Evolutionary conservation across 768 basidiomycete genomes (phyloP).

Genomic region (Suillus bovinus): DNA sequence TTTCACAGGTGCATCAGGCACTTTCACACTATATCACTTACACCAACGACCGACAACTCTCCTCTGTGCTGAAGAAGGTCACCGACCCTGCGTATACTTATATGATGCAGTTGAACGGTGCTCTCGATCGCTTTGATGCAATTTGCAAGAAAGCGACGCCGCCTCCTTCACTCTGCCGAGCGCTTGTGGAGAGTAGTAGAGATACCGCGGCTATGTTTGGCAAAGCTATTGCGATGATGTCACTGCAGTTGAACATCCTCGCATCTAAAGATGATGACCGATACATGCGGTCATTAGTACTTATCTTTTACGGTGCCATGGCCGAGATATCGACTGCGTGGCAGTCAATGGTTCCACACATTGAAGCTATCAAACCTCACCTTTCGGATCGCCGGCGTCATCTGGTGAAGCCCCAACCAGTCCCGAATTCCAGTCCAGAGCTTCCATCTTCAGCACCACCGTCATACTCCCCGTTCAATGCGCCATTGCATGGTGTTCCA

Average conservation of each 20-base stretch:
- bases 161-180: constrained; percentile 69
- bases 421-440: constrained; percentile 28
- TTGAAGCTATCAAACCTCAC: constrained; percentile 68
- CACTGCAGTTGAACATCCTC: constrained; percentile 78
- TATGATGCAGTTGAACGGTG: constrained; percentile 81
- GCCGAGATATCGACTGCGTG: constrained; percentile 88
- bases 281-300: constrained; percentile 81
- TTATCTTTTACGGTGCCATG: constrained; percentile 87
- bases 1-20: constrained; percentile 88
- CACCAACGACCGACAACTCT: constrained; percentile 79
- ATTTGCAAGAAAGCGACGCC: constrained; percentile 70
- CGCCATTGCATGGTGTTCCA: constrained; percentile 24
- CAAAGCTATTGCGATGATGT: constrained; percentile 84
- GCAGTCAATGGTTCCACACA: constrained; percentile 71
- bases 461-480: constrained; percentile 24
- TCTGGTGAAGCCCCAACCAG: constrained; percentile 30
- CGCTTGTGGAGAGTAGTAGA: constrained; percentile 78
- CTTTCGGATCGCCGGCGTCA: constrained; percentile 47
- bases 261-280: constrained; percentile 78
- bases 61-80: constrained; percentile 78
- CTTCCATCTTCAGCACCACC: constrained; percentile 29
- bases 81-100: constrained; percentile 82
- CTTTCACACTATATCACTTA: constrained; percentile 86
- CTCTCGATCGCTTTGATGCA: constrained; percentile 89
- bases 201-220: constrained; percentile 83